Evolutionary conservation across 306 rosid genomes (phyloP).

Genomic region (Dicorynia guianensis): DNA sequence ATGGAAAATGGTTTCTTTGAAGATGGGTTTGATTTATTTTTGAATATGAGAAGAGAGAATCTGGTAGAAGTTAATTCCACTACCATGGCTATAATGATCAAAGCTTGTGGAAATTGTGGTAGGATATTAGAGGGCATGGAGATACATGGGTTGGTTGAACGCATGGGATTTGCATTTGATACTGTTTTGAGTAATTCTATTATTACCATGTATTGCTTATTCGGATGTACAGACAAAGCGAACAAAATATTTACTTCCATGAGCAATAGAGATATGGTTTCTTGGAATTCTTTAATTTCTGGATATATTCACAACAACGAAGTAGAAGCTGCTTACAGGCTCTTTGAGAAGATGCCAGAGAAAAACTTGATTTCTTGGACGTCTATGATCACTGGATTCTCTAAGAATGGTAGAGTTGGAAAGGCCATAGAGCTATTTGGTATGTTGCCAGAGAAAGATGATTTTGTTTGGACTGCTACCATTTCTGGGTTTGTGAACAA

Average conservation of each 20-base stretch:
- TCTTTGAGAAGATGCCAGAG: conserved; percentile 67
- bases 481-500: conserved; percentile 81
- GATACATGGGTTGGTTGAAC: conserved; percentile 64
- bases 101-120: conserved; percentile 64
- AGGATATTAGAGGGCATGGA: conserved; percentile 71
- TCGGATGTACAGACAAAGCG: conserved; percentile 58
- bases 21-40: conserved; percentile 70
- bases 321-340: conserved; percentile 58
- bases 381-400: conserved; percentile 68
- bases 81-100: conserved; percentile 65
- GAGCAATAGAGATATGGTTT: conserved; percentile 57
- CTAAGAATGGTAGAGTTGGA: conserved; percentile 56
- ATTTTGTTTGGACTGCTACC: conserved; percentile 80
- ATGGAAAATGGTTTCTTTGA: conserved; percentile 63
- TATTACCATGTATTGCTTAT: conserved; percentile 72
- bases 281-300: conserved; percentile 83
- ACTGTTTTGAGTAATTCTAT: conserved; percentile 64
- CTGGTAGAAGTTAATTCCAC: conserved; percentile 70
- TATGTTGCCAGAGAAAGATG: conserved; percentile 73
- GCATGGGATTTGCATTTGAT: conserved; percentile 70
- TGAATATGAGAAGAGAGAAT: conserved; percentile 69
- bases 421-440: conserved; percentile 64
- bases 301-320: conserved; percentile 66
- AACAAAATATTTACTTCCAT: conserved; percentile 53
- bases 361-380: conserved; percentile 84